Evolutionary conservation across 2,329 filamentous ascomycete genomes (phyloP).

Genomic region (Nemania abortiva): DNA sequence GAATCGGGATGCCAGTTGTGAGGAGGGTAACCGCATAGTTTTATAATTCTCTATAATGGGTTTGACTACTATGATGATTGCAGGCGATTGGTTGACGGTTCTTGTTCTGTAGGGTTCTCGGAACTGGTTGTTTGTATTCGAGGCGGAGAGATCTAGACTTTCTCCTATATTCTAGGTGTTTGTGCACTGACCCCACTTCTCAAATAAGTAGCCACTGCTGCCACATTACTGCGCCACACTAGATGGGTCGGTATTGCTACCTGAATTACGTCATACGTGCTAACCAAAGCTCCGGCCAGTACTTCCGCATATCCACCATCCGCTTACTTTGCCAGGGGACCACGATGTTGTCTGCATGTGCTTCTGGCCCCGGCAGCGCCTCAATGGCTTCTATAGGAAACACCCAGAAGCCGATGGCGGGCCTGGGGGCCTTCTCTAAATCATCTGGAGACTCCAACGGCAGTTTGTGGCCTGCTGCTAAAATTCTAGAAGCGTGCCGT

Average conservation of each 20-base stretch:
- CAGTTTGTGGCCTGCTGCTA: slow-evolving; percentile 10
- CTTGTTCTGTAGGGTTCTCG: too few relatives aligned
- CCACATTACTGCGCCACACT: too few relatives aligned
- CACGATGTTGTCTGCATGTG: not conserved
- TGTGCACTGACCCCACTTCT: too few relatives aligned
- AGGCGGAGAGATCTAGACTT: too few relatives aligned
- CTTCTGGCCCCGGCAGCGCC: slow-evolving; percentile 1
- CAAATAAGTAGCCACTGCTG: too few relatives aligned
- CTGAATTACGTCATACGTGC: slow-evolving; percentile 9
- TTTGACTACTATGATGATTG: too few relatives aligned
- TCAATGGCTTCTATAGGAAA: slow-evolving; percentile 36
- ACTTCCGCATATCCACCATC: slow-evolving; percentile 27
- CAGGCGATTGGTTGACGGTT: too few relatives aligned
- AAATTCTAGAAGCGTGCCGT: not conserved
- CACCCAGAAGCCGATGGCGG: slow-evolving; percentile 34
- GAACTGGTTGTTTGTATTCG: too few relatives aligned
- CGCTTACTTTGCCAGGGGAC: slow-evolving; percentile 13
- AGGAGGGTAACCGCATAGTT: too few relatives aligned
- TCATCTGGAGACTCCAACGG: slow-evolving; percentile 31
- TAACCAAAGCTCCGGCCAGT: slow-evolving; percentile 30
- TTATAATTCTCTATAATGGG: too few relatives aligned
- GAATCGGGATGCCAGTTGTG: not conserved
- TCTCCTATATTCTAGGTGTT: too few relatives aligned
- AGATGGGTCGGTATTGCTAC: too few relatives aligned
- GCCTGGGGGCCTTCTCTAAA: slow-evolving; percentile 22